phyloP scores from a whole-genome alignment of 495 filamentous ascomycete species.

The Aspergillus carlsbadensis region DNA sequence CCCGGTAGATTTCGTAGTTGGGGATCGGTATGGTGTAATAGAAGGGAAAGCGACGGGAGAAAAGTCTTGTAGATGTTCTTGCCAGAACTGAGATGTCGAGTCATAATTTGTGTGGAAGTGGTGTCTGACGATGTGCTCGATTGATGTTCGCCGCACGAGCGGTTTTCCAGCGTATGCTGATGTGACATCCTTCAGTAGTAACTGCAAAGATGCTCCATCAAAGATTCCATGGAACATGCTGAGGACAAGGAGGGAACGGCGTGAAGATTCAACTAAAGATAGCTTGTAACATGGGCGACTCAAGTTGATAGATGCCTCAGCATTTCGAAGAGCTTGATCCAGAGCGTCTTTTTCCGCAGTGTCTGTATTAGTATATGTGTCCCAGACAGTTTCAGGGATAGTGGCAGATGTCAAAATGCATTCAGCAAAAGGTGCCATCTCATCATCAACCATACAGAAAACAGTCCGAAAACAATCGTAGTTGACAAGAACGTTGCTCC shows the following conservation, averaged over 20 bases:
- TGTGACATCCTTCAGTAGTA: conserved; percentile 64
- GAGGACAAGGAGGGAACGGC: conserved; percentile 47
- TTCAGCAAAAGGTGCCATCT: conserved; percentile 65
- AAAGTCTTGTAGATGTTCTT: conserved; percentile 38
- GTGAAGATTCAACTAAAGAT: conserved; percentile 31
- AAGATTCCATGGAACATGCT: conserved; percentile 80
- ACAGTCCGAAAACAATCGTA: conserved; percentile 61
- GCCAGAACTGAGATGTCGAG: conserved; percentile 61
- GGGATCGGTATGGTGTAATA: conserved; percentile 16
- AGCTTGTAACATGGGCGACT: conserved; percentile 32
- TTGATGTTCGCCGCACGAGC: conserved; percentile 20
- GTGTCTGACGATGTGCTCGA: conserved; percentile 32
- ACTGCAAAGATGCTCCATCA: conserved; percentile 69
- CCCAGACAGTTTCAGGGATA: conserved; percentile 39
- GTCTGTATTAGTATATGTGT: conserved; percentile 23
- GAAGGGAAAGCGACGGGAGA: conserved; percentile 28
- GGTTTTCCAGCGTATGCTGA: conserved; percentile 28
- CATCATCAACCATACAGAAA: conserved; percentile 65
- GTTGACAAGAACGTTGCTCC: conserved; percentile 39
- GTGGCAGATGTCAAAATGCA: conserved; percentile 25
- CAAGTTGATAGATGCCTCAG: conserved; percentile 18
- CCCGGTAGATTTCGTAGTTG: conserved; percentile 12
- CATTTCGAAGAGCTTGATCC: conserved; percentile 17
- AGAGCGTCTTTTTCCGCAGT: conserved; percentile 27
- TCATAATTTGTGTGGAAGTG: conserved; percentile 36